Evolutionary conservation across 2,329 filamentous ascomycete genomes (phyloP), one percentile per base, ranked within the genome.

Genomic region (Scopulariopsis brevicaulis): DNA sequence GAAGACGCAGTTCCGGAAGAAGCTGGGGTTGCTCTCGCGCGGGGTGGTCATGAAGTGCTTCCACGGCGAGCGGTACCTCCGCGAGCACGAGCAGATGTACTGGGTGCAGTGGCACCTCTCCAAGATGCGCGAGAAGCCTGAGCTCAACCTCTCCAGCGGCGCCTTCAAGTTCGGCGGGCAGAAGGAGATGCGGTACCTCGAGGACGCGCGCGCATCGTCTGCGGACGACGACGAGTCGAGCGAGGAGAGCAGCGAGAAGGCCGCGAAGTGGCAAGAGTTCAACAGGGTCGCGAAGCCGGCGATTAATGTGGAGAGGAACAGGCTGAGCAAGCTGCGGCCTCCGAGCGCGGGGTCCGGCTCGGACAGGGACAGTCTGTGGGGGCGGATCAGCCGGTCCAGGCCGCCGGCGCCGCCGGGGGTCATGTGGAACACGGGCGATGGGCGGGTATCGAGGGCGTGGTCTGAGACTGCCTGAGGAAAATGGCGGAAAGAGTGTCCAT

Each of bases 1-100:
- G n/a, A 83, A 83, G 69, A 73, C 70, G 5, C 73, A 77, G 0
- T 77, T 81, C 62, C 77, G 81, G 35, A 73, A 78, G 62, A 77
- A 77, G 60, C 70, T 84, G 2, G 81, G 82, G 52, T 81, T 84
- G 75, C 77, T 77, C 69, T 79, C 77, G 1, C 75, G 82, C 24
- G 72, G 73, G 50, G 82, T 83, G 51, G 81, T 84, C 3, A 77
- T 82, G 58, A 80, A 81, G 62, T 79, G 75, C 14, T 84, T 84
- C 66, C 77, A 77, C 55, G 80, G 81, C 2, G 78, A 82, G 51
- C 74, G 81, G 0, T 84, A 84, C 64, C 74, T 84, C 25, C 76
- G 82, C 43, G 81, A 83, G 65, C 81, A 84, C 65, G 81, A 84
- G 64, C 81, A 85, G 63, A 81, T 78, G 77, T 76, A 80, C 59